Evolutionary conservation across 2,329 filamentous ascomycete species (phyloP).

Genomic region (Xylariaceae sp.): DNA sequence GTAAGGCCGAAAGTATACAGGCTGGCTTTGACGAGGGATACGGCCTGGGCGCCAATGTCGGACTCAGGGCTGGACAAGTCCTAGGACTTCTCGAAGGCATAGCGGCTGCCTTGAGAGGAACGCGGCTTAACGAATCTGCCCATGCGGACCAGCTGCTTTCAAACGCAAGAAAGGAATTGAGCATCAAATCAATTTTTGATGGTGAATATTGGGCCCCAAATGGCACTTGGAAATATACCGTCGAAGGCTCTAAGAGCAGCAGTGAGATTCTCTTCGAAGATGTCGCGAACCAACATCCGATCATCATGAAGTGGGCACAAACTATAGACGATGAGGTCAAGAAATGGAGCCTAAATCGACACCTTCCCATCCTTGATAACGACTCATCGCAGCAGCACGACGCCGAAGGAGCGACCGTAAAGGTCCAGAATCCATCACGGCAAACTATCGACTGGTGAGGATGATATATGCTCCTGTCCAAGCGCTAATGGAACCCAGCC

Average conservation of each 20-base stretch:
- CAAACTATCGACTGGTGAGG: slow-evolving; percentile 5
- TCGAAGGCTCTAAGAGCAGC: slow-evolving; percentile 39
- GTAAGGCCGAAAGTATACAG: slow-evolving; percentile 79
- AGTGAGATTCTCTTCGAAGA: slow-evolving; percentile 52
- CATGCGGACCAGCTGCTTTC: slow-evolving; percentile 42
- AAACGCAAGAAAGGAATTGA: slow-evolving; percentile 62
- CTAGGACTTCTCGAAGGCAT: slow-evolving; percentile 79
- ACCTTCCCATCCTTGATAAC: slow-evolving; percentile 10
- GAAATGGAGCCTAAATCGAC: slow-evolving; percentile 38
- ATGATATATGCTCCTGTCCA: background rate
- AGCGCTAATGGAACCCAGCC: background rate
- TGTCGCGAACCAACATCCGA: slow-evolving; percentile 69
- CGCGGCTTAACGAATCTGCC: slow-evolving; percentile 27
- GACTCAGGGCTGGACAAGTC: slow-evolving; percentile 71
- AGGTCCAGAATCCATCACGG: background rate
- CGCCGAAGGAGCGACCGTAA: background rate
- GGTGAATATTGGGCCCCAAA: slow-evolving; percentile 68
- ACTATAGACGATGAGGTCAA: slow-evolving; percentile 45
- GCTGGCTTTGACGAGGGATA: slow-evolving; percentile 91
- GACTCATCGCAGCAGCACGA: background rate
- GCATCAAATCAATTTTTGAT: slow-evolving; percentile 64
- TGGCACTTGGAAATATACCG: slow-evolving; percentile 70
- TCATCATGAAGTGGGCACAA: slow-evolving; percentile 64
- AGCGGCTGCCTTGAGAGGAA: slow-evolving; percentile 47
- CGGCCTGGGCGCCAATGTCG: slow-evolving; percentile 78